A percentile compares a stretch with the other conserved stretches of the same genome.
Conservation (phyloP, 495 filamentous ascomycete genomes). For the Penicillium steckii region DNA sequence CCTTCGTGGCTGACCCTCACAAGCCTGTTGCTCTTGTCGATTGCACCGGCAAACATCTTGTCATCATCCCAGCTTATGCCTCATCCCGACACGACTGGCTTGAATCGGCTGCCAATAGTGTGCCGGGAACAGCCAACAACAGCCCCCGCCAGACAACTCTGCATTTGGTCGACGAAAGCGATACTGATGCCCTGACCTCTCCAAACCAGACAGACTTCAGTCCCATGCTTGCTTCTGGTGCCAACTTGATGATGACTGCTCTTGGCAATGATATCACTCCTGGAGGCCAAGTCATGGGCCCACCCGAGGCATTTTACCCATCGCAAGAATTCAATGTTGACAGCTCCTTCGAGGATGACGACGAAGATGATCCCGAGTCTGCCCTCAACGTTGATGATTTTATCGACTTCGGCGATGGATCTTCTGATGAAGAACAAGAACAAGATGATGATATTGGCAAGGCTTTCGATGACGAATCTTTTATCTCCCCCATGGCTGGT, state of each 20-base stretch:
- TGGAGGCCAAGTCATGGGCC: constrained; percentile 65
- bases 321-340: constrained; percentile 58
- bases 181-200: constrained; percentile 49
- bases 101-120: constrained; percentile 48
- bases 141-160: constrained; percentile 50
- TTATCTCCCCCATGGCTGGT: constrained; percentile 36
- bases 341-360: constrained; percentile 52
- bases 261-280: constrained; percentile 56
- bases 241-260: constrained; percentile 75
- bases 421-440: constrained; percentile 48
- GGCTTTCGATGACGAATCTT: constrained; percentile 36
- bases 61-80: constrained; percentile 59
- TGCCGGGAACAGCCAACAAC: constrained; percentile 50
- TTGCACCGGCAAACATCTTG: constrained; percentile 65
- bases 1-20: constrained; percentile 54
- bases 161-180: constrained; percentile 51
- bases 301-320: constrained; percentile 76
- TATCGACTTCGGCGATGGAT: constrained; percentile 63
- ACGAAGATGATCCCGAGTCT: constrained; percentile 66
- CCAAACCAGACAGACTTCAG: constrained; percentile 48
- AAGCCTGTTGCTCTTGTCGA: constrained; percentile 75
- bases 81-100: constrained; percentile 51
- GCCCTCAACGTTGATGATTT: constrained; percentile 69
- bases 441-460: constrained; percentile 30
- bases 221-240: constrained; percentile 65